Base-by-base conservation (phyloP, 75 land plant genomes). In the Ceratopteris richardii region DNA sequence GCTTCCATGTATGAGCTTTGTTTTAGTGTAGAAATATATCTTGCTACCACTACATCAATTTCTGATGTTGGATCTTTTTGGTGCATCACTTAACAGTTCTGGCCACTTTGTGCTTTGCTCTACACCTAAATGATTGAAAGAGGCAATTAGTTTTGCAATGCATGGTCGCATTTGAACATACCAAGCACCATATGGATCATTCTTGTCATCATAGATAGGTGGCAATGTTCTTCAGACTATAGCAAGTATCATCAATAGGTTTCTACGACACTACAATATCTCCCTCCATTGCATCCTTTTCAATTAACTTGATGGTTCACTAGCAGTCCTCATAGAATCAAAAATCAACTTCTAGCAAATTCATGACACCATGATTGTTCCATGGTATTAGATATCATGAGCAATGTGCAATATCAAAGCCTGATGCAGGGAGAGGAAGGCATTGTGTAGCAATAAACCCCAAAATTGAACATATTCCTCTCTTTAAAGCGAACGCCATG, bases 311-410 rank as follows among this genome's bases (percentile, higher is more conserved):
- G 44, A 63, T 68, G 72, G 33, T 76, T 71, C 44, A 76, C 63
- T 9, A 84, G 87, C 13, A 84, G 86, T 9, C 87, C 87, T 29
- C 84, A 83, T 0, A 83, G 66, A 51, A 83, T 61, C 87, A 84
- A 83, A 68, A 72, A 83, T 31, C 78, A 20, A 76, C 67, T 52
- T 76, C 78, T 14, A 76, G 54, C 64, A 76, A 55, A 46, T 31
- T 73, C 39, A 46, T 25, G 17, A 69, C 78, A 72, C n/a, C n/a
- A n/a, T n/a, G n/a, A n/a, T n/a, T n/a, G n/a, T n/a, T n/a, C n/a
- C n/a, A n/a, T n/a, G n/a, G n/a, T n/a, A n/a, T n/a, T n/a, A n/a
- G n/a, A n/a, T n/a, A n/a, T n/a, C n/a, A n/a, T n/a, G n/a, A n/a
- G n/a, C n/a, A n/a, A n/a, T n/a, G n/a, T n/a, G n/a, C n/a, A n/a